These are phyloP conservation scores for Eremomyces bilateralis DNA, from an alignment of 495 filamentous ascomycete genomes.

Conservation along the genomic window DNA sequence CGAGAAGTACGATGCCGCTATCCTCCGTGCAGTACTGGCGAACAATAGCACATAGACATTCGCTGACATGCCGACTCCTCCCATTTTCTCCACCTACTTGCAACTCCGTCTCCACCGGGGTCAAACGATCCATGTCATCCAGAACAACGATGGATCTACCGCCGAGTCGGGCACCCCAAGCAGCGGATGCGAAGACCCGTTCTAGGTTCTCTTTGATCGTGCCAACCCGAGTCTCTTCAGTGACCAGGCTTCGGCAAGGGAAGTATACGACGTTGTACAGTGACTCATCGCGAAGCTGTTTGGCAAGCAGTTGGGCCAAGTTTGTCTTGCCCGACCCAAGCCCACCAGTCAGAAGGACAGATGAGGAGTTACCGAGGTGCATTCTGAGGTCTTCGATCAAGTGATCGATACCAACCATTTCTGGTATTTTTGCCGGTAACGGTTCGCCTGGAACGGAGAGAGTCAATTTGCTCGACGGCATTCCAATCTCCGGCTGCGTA, in stretches of 20 bases:
- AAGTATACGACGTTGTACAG: conserved; percentile 66
- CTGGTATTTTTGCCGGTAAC: conserved; percentile 28
- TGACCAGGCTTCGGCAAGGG: conserved; percentile 61
- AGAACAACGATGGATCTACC: conserved; percentile 66
- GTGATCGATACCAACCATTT: conserved; percentile 69
- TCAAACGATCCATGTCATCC: conserved; percentile 82
- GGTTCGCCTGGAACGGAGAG: conserved; percentile 24
- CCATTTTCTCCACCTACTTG: conserved; percentile 82
- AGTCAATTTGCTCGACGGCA: conserved; percentile 6
- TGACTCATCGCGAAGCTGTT: conserved; percentile 37
- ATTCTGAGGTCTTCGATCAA: conserved; percentile 45
- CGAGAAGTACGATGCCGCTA: conserved; percentile 63
- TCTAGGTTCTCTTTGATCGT: conserved; percentile 76
- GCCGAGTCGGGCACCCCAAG: conserved; percentile 70
- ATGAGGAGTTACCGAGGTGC: conserved; percentile 64
- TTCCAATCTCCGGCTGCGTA: conserved; percentile 41
- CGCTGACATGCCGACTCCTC: conserved; percentile 77
- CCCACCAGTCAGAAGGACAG: conserved; percentile 70
- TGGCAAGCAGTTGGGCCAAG: conserved; percentile 42
- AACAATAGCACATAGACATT: conserved; percentile 62
- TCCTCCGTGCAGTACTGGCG: conserved; percentile 56
- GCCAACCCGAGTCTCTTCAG: conserved; percentile 68
- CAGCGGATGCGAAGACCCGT: conserved; percentile 64
- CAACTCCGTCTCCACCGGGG: conserved; percentile 77
- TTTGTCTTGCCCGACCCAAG: conserved; percentile 78